phyloP scores from a whole-genome alignment of 192 early-diverging fungal genomes.

The Paraglomus occultum region DNA sequence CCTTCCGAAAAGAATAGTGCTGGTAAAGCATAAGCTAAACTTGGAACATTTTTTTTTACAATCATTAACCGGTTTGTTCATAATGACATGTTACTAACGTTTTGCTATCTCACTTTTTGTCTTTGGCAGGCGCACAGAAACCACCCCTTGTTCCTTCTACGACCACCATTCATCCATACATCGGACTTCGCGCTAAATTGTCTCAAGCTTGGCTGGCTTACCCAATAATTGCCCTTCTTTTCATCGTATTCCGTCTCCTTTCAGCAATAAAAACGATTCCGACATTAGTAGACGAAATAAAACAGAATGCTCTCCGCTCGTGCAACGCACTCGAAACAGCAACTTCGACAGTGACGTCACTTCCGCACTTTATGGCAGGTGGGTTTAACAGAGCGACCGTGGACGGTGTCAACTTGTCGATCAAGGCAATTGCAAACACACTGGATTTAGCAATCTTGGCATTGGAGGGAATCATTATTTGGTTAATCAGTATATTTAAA shows the following conservation, averaged over 20 bases:
- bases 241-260: slow-evolving; percentile 13
- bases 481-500: slow-evolving; percentile 10
- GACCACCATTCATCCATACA: slow-evolving; percentile 3
- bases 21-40: neutral
- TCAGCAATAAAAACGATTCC: slow-evolving; percentile 11
- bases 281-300: slow-evolving; percentile 12
- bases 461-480: slow-evolving; percentile 15
- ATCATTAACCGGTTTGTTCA: too few relatives aligned
- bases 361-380: slow-evolving; percentile 27
- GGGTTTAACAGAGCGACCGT: slow-evolving; percentile 25
- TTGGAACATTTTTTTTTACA: neutral
- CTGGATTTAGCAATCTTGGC: slow-evolving; percentile 7
- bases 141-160: neutral
- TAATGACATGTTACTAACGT: too few relatives aligned
- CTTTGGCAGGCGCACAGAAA: too few relatives aligned
- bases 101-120: too few relatives aligned
- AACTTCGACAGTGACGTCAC: slow-evolving; percentile 17
- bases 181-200: slow-evolving; percentile 16
- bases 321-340: slow-evolving; percentile 21
- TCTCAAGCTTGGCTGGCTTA: slow-evolving; percentile 16
- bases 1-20: too few relatives aligned
- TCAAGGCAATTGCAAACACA: neutral
- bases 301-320: slow-evolving; percentile 9
- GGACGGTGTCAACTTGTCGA: slow-evolving; percentile 15
- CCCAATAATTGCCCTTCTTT: slow-evolving; percentile 13